phyloP scores from a whole-genome alignment of 768 basidiomycete species.

The Suillus discolor region DNA sequence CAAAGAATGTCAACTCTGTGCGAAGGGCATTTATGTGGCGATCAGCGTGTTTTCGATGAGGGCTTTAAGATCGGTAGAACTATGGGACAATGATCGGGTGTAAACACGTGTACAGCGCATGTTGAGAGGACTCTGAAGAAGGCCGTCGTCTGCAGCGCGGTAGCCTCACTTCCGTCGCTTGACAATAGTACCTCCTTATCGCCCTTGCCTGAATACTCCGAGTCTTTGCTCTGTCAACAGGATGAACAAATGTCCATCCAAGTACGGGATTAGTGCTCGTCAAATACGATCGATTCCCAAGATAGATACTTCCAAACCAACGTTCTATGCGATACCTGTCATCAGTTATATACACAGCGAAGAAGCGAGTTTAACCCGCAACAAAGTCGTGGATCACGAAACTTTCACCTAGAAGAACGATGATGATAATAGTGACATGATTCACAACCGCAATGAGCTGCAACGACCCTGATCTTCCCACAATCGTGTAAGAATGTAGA shows the following conservation, averaged over 20 bases:
- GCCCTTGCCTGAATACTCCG: conserved; percentile 11
- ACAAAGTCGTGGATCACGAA: conserved; percentile 4
- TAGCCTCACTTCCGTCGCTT: conserved; percentile 34
- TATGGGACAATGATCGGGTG: conserved; percentile 11
- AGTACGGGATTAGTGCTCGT: conserved; percentile 2
- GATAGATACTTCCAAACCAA: neutral
- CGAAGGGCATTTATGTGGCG: conserved; percentile 31
- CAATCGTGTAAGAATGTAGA: neutral
- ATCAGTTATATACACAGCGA: neutral
- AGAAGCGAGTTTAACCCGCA: neutral
- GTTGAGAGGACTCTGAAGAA: conserved; percentile 13
- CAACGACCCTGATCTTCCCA: conserved; percentile 2
- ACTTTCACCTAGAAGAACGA: neutral
- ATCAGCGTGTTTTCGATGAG: conserved; percentile 39
- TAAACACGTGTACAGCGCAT: conserved; percentile 10
- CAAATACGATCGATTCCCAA: neutral
- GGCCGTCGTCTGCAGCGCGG: conserved; percentile 17
- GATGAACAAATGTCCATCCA: neutral
- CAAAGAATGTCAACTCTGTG: conserved; percentile 13
- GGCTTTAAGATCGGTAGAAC: conserved; percentile 18
- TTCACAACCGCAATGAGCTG: neutral
- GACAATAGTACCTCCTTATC: conserved; percentile 27
- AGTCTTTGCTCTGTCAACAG: neutral
- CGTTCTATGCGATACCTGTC: neutral
- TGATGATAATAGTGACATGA: neutral